Evolutionary conservation across 179 eudicot genomes (phyloP).

Genomic region (Beta corolliflora): DNA sequence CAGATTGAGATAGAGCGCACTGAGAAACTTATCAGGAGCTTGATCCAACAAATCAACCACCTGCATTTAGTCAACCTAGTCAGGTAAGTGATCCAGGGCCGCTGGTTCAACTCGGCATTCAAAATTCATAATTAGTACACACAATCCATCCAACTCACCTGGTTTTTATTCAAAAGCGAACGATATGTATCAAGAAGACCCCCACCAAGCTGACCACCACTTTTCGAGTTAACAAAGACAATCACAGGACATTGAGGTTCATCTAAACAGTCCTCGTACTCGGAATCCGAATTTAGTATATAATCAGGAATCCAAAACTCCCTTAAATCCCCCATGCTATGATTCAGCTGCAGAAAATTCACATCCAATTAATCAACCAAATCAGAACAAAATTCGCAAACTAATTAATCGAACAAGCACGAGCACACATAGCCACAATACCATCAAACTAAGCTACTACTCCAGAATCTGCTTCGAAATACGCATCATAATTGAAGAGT

Average conservation of each 20-base stretch:
- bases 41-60: constrained; percentile 82
- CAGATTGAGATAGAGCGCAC: constrained; percentile 59
- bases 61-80: constrained; percentile 36
- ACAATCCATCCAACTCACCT: constrained; percentile 42
- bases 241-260: constrained; percentile 74
- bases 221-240: constrained; percentile 86
- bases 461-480: not conserved
- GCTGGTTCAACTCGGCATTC: not conserved
- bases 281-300: constrained; percentile 50
- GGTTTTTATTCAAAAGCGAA: constrained; percentile 63
- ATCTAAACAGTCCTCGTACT: constrained; percentile 31
- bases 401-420: not conserved
- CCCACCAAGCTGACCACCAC: constrained; percentile 98
- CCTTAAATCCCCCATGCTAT: constrained; percentile 50
- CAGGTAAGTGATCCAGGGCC: not conserved
- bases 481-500: not conserved
- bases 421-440: not conserved
- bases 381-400: not conserved
- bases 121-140: not conserved
- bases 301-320: constrained; percentile 71
- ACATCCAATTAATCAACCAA: not conserved
- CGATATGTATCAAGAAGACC: constrained; percentile 81
- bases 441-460: too few relatives aligned
- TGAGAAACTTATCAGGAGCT: constrained; percentile 71
- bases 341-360: constrained; percentile 34